Percentiles rank a stretch among this genome's conserved stretches.
Conservation (phyloP, 2,329 filamentous ascomycete genomes). For the Apiospora phragmitis region DNA sequence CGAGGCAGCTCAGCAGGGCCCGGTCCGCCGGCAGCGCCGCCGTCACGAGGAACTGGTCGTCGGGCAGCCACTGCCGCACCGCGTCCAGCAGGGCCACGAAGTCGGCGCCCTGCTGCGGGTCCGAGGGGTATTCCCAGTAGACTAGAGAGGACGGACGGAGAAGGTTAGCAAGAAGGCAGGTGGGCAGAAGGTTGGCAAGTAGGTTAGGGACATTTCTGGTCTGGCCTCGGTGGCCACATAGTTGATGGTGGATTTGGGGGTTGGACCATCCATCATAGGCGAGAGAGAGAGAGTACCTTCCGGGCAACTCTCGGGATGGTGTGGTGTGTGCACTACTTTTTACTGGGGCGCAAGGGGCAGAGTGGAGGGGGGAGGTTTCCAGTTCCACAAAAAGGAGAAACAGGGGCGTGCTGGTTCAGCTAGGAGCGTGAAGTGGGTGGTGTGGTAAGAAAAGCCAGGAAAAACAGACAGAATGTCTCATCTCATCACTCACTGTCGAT, state of each 20-base stretch:
- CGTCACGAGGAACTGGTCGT: conserved; percentile 68
- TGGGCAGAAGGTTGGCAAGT: not conserved
- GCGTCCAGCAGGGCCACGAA: conserved; percentile 69
- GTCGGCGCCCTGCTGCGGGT: conserved; percentile 65
- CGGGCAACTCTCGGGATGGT: not conserved
- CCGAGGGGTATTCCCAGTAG: conserved; percentile 76
- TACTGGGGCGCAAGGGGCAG: not conserved
- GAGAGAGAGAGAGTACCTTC: too few relatives aligned
- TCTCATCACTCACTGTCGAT: conserved; percentile 65
- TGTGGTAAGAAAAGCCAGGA: not conserved
- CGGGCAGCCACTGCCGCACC: conserved; percentile 66
- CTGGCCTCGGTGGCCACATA: not conserved
- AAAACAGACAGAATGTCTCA: not conserved
- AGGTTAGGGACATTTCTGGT: not conserved
- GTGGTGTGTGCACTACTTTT: not conserved
- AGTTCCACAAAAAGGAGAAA: too few relatives aligned
- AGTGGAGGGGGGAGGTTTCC: not conserved
- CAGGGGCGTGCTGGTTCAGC: too few relatives aligned
- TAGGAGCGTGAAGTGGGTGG: not conserved
- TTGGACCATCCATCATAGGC: not conserved
- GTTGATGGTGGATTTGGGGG: not conserved
- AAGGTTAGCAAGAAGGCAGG: too few relatives aligned
- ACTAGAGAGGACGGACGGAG: conserved; percentile 48
- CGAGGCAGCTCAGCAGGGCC: conserved; percentile 67
- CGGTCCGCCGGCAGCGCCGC: conserved; percentile 70